phyloP scores from a whole-genome alignment of 2,329 filamentous ascomycete species.

The Botrytis hyacinthi region DNA sequence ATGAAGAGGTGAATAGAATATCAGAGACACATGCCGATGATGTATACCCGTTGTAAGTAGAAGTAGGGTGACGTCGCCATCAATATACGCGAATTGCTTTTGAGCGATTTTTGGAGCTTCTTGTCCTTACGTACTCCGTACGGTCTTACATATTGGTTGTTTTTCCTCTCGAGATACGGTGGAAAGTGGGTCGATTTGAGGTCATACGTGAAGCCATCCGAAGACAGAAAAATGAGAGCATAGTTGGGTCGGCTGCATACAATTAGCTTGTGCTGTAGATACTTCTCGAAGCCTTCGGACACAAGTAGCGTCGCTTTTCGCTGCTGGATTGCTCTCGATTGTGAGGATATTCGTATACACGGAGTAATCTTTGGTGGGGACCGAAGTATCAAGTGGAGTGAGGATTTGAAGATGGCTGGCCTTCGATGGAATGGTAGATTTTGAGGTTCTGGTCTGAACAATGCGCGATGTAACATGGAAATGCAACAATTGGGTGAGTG shows the following conservation, averaged over 20 bases:
- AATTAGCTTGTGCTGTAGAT: background rate
- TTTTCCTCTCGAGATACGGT: background rate
- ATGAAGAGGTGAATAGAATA: background rate
- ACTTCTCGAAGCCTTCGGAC: background rate
- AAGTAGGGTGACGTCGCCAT: background rate
- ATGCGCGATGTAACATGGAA: constrained; percentile 5
- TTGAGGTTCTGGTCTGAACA: background rate
- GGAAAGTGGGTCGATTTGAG: background rate
- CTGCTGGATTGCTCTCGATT: background rate
- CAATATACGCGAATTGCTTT: background rate
- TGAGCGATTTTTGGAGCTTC: background rate
- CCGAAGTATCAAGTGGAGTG: constrained; percentile 3
- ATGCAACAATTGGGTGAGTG: constrained; percentile 3
- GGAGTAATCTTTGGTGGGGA: background rate
- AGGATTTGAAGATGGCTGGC: background rate
- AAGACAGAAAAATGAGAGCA: background rate
- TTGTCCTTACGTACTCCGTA: background rate
- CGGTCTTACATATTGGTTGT: background rate
- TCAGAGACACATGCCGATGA: background rate
- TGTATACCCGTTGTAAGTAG: background rate
- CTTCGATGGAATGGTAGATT: background rate
- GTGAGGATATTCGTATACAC: background rate
- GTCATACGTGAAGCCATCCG: background rate
- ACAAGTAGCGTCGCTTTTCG: background rate
- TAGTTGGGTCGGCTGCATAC: background rate